Evolutionary conservation across 305 asterid genomes (phyloP).

Genomic region (Fraxinus velutina): DNA sequence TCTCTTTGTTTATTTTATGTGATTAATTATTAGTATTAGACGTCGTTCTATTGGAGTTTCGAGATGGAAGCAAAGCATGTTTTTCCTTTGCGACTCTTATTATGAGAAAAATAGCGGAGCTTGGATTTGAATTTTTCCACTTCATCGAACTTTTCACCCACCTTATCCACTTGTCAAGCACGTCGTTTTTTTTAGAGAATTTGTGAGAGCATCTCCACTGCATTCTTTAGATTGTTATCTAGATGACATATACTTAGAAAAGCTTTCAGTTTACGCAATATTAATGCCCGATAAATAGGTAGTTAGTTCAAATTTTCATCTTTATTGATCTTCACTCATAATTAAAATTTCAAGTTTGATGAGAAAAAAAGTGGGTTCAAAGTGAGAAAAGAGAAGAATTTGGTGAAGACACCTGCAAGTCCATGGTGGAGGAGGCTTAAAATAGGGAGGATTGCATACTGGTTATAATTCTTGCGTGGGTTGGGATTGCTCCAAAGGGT

Average conservation of each 20-base stretch:
- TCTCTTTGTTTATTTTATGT: slow-evolving; percentile 8
- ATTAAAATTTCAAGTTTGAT: background rate
- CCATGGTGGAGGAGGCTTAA: background rate
- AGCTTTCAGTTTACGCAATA: background rate
- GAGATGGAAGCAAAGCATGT: slow-evolving; percentile 15
- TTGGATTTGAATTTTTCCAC: slow-evolving; percentile 47
- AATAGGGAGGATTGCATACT: background rate
- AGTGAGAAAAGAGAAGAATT: background rate
- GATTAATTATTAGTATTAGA: slow-evolving; percentile 13
- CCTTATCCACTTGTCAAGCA: background rate
- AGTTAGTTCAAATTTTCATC: background rate
- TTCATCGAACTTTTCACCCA: background rate
- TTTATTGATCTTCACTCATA: background rate
- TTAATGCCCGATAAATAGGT: background rate
- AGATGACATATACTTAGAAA: background rate
- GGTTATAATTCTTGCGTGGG: background rate
- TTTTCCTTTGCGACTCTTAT: background rate
- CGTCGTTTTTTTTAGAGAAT: background rate
- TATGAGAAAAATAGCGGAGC: slow-evolving; percentile 79
- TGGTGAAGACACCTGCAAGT: background rate
- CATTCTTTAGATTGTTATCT: background rate
- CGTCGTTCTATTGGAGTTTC: slow-evolving; percentile 23
- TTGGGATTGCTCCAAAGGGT: background rate
- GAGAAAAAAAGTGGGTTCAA: background rate
- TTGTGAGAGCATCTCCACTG: too few species aligned